These are phyloP conservation scores for Hymenoscyphus fraxineus DNA, from an alignment of 2,329 filamentous ascomycete species.

Conservation along the genomic window DNA sequence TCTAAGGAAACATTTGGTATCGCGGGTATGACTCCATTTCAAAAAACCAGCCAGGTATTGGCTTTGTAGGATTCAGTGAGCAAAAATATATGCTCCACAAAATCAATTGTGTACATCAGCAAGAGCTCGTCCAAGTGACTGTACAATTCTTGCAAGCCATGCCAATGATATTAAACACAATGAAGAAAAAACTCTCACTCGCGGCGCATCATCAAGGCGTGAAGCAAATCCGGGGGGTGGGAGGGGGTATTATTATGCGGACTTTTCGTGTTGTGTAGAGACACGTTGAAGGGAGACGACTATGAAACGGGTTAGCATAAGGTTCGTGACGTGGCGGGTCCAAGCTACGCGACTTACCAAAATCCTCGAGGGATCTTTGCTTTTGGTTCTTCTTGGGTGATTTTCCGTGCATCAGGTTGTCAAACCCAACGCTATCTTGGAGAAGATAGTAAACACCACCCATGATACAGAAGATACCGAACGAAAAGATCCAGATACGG, in stretches of 20 bases:
- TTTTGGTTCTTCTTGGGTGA: slow-evolving; percentile 76
- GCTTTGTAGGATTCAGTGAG: neutral
- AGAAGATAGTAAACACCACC: slow-evolving; percentile 73
- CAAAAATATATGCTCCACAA: slow-evolving; percentile 8
- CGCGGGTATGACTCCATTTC: slow-evolving; percentile 13
- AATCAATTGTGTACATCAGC: slow-evolving; percentile 6
- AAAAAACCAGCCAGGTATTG: slow-evolving; percentile 7
- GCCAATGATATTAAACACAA: slow-evolving; percentile 15
- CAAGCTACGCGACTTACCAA: slow-evolving; percentile 57
- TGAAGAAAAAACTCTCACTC: slow-evolving; percentile 6
- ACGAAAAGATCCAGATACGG: slow-evolving; percentile 87
- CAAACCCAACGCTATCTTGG: slow-evolving; percentile 75
- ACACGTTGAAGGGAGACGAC: slow-evolving; percentile 87
- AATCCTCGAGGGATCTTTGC: slow-evolving; percentile 84
- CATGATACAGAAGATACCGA: slow-evolving; percentile 83
- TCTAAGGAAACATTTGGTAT: slow-evolving; percentile 15
- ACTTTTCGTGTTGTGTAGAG: slow-evolving; percentile 89
- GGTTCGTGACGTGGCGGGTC: slow-evolving; percentile 3
- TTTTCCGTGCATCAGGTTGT: slow-evolving; percentile 92
- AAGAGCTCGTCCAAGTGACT: slow-evolving; percentile 11
- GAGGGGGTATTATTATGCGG: slow-evolving; percentile 49
- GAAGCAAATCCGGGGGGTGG: neutral
- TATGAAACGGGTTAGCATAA: slow-evolving; percentile 50
- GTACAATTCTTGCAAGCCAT: slow-evolving; percentile 13
- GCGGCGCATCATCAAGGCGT: slow-evolving; percentile 5